Base-by-base conservation (phyloP, 805 yeast genomes). In the Alloascoidea africana region DNA sequence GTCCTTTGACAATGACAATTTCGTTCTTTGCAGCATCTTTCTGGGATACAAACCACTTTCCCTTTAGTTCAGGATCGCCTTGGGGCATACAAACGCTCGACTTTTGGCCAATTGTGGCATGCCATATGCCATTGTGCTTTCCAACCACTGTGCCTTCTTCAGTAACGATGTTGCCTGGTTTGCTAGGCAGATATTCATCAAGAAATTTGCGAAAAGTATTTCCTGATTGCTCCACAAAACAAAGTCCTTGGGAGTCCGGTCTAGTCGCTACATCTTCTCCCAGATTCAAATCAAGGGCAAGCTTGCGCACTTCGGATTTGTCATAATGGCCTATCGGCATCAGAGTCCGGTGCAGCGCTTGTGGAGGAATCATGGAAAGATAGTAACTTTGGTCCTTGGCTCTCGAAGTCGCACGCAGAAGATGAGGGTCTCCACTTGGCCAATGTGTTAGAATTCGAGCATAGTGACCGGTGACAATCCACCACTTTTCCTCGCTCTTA, bases 191-290 rank as follows among this genome's bases (percentile, higher is more conserved):
- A 49, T 79, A 91, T 44, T 86, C 89, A 41, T 67, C 63, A 18
- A 89, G 57, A 48, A 91, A 91, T 38, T 72, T 69, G 16, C 75
- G 62, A 53, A 87, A 85, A 39, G 73, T 70, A 14, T 57, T 50
- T 45, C 73, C 77, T 5, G 73, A 66, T 41, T 70, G 80, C 30
- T 72, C 68, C 5, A 91, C 96, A 62, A 91, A 91, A 53, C 98
- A 91, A 5, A 91, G 64, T 0, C 98, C 98, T 52, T 83, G 94
- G 1, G 96, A 86, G 52, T 91, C 98, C 0, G 85, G 91, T 48
- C 86, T 86, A n/a, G 59, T 51, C 1, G 87, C 85, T 1, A 80
- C 75, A 1, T 73, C 68, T n/a, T n/a, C n/a, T n/a, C n/a, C n/a
- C 13, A 84, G 58, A 1, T 62, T 53, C 27, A 63, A 52, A 1